Evolutionary conservation across 2,329 filamentous ascomycete genomes (phyloP).

Genomic region (Myotisia sp.): DNA sequence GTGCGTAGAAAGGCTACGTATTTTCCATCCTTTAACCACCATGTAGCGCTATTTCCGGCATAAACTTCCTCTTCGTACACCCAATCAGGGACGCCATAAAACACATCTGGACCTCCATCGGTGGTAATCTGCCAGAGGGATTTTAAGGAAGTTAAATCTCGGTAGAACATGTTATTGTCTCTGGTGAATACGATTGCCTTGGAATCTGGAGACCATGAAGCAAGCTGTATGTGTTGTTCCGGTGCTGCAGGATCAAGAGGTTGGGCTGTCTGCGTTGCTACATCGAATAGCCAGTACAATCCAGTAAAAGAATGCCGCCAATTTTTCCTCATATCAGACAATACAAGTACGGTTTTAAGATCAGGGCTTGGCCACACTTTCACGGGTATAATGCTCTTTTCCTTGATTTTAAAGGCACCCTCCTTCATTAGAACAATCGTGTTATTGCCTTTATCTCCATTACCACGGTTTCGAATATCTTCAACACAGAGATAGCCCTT

Average conservation of each 20-base stretch:
- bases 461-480: constrained; percentile 54
- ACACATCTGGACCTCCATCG: constrained; percentile 76
- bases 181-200: constrained; percentile 80
- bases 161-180: constrained; percentile 79
- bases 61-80: constrained; percentile 88
- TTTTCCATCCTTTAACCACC: constrained; percentile 87
- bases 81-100: constrained; percentile 96
- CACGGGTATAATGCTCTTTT: constrained; percentile 41
- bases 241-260: constrained; percentile 59
- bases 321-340: constrained; percentile 56
- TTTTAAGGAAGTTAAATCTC: constrained; percentile 48
- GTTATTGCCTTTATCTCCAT: constrained; percentile 15
- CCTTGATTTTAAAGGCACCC: constrained; percentile 46
- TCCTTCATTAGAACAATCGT: constrained; percentile 60
- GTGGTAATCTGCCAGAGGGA: constrained; percentile 59
- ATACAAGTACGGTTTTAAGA: constrained; percentile 72
- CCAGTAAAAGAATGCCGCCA: constrained; percentile 86
- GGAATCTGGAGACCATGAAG: constrained; percentile 76
- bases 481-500: constrained; percentile 65
- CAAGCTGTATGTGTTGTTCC: constrained; percentile 59
- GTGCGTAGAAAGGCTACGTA: constrained; percentile 85
- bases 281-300: constrained; percentile 83
- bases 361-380: constrained; percentile 65
- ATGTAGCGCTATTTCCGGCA: constrained; percentile 63
- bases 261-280: constrained; percentile 61